Evolutionary conservation across 164 flowering plant species (phyloP).

Genomic region (Cinnamomum chago): DNA sequence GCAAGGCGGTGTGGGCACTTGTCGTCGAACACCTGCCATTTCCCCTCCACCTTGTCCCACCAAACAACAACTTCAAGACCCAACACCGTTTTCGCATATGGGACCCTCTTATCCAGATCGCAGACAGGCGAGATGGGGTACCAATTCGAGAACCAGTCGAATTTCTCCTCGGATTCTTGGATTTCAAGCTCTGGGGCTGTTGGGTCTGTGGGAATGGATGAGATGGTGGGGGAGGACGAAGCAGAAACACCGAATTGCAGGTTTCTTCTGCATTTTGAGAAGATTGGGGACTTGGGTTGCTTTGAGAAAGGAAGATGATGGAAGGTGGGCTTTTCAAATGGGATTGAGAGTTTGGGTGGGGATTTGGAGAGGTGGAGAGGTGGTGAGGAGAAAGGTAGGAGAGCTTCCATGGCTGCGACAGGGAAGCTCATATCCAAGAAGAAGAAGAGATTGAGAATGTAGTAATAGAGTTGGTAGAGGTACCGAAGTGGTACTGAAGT

Average conservation of each 20-base stretch:
- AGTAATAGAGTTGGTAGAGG: no score
- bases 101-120: conserved; percentile 83
- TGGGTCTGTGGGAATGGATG: conserved; percentile 29
- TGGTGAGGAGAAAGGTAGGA: conserved; percentile 22
- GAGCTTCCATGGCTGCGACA: conserved; percentile 36
- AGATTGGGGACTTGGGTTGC: not conserved
- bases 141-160: conserved; percentile 85
- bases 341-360: conserved; percentile 11
- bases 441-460: not conserved
- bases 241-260: conserved; percentile 18
- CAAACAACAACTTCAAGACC: conserved; percentile 90
- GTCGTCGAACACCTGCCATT: conserved; percentile 87
- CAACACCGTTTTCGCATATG: conserved; percentile 70
- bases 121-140: conserved; percentile 70
- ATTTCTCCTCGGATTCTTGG: conserved; percentile 31
- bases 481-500: no score
- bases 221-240: not conserved
- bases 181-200: conserved; percentile 12
- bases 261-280: not conserved
- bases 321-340: conserved; percentile 17
- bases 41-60: conserved; percentile 78
- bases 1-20: conserved; percentile 92
- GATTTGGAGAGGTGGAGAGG: conserved; percentile 14
- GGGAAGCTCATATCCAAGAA: not conserved
- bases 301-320: conserved; percentile 10